These are phyloP conservation scores for Talaromyces sp. DNA, from an alignment of 2,329 filamentous ascomycete genomes.

Conservation along the genomic window DNA sequence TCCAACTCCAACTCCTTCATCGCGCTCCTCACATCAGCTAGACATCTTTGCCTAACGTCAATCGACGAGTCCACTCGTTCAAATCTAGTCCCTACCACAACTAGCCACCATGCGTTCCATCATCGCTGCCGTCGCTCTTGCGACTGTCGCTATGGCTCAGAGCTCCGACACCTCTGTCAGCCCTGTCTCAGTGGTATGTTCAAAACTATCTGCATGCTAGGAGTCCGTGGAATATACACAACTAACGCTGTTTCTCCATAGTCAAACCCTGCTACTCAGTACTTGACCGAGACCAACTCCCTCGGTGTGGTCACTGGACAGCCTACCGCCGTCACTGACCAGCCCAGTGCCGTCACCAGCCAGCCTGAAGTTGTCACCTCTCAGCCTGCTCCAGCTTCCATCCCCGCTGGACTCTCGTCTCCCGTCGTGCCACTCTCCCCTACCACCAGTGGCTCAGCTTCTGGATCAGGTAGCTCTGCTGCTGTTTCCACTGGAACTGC, in stretches of 20 bases:
- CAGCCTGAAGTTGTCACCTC: constrained; percentile 35
- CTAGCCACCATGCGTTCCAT: constrained; percentile 53
- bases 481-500: constrained; percentile 21
- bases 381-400: constrained; percentile 41
- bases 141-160: constrained; percentile 44
- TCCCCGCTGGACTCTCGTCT: constrained; percentile 43
- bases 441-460: constrained; percentile 21
- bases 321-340: constrained; percentile 38
- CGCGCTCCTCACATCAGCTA: background rate
- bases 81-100: background rate
- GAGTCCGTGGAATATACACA: background rate
- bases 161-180: constrained; percentile 7
- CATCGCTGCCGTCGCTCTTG: constrained; percentile 44
- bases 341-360: constrained; percentile 34
- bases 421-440: constrained; percentile 27
- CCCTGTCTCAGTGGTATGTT: constrained; percentile 18
- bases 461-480: constrained; percentile 22
- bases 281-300: constrained; percentile 50
- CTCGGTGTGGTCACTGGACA: constrained; percentile 51
- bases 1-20: background rate
- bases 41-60: background rate
- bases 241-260: constrained; percentile 22
- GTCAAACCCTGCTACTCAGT: constrained; percentile 46
- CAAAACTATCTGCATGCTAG: background rate
- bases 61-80: constrained; percentile 5